Conservation (phyloP, 371 early-diverging fungal species). For the Saksenaea oblongispora region DNA sequence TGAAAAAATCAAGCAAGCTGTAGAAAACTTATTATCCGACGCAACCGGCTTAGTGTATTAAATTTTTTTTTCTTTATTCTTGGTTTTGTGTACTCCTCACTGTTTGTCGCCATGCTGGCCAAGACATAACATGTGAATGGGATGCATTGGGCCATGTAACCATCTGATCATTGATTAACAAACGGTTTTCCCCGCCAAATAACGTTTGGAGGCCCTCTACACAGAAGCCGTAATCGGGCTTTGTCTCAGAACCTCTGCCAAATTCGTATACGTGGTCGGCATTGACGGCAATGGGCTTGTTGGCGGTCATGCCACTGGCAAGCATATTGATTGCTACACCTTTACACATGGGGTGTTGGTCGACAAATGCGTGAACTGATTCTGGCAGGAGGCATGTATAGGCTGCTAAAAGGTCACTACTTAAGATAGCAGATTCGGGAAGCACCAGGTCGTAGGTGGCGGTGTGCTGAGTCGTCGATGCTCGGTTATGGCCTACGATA, state of each 20-base stretch:
- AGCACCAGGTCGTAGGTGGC: slow-evolving; percentile 13
- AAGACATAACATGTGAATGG: background rate
- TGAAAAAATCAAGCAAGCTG: background rate
- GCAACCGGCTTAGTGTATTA: background rate
- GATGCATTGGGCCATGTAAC: background rate
- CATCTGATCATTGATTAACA: background rate
- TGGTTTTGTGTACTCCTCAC: background rate
- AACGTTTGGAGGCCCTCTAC: background rate
- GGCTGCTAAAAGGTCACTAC: slow-evolving; percentile 26
- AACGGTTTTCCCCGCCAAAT: background rate
- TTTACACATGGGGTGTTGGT: slow-evolving; percentile 23
- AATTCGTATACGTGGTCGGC: background rate
- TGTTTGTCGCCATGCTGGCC: background rate
- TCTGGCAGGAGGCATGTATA: slow-evolving; percentile 38
- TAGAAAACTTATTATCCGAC: slow-evolving; percentile 2
- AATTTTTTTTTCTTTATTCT: background rate
- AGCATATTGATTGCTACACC: slow-evolving; percentile 34
- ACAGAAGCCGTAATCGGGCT: background rate
- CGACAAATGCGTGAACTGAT: slow-evolving; percentile 26
- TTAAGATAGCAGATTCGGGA: slow-evolving; percentile 23
- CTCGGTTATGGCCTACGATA: background rate
- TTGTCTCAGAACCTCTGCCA: background rate
- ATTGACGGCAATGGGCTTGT: slow-evolving; percentile 19
- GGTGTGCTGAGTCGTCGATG: background rate
- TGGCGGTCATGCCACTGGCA: slow-evolving; percentile 24